Evolutionary conservation across 331 rosid genomes (phyloP).

Genomic region (Pyracantha coccinea): DNA sequence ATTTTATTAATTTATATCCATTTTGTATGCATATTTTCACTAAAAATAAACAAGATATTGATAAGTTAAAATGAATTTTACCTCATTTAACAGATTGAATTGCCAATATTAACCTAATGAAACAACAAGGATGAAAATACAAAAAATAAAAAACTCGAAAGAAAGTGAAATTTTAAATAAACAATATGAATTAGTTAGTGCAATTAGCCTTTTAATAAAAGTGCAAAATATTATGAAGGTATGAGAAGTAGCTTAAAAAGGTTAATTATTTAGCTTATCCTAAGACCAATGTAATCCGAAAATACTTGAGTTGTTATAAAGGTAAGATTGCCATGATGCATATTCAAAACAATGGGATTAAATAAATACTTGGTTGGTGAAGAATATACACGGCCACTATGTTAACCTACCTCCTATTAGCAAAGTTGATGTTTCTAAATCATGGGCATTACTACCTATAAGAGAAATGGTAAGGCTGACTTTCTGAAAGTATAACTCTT

Average conservation of each 20-base stretch:
- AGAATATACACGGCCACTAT: neutral
- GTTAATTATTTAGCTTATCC: neutral
- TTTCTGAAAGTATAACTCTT: no score
- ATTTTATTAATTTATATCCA: no score
- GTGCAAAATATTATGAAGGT: neutral
- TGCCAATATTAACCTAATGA: neutral
- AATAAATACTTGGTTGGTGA: neutral
- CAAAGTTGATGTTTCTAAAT: neutral
- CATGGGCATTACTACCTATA: no score
- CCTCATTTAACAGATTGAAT: fast-evolving
- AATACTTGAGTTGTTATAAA: neutral
- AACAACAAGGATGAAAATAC: no score
- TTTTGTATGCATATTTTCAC: no score
- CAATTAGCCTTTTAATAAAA: neutral
- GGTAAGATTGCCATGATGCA: neutral
- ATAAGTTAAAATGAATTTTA: no score
- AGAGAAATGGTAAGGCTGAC: no score
- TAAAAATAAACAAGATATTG: no score
- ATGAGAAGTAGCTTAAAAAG: neutral
- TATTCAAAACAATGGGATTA: neutral
- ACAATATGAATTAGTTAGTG: neutral
- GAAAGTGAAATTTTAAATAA: neutral
- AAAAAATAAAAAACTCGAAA: neutral
- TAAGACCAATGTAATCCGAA: neutral
- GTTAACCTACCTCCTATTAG: neutral